Evolutionary conservation across 345 rosid genomes (phyloP).

Genomic region (Dipteronia dyeriana): DNA sequence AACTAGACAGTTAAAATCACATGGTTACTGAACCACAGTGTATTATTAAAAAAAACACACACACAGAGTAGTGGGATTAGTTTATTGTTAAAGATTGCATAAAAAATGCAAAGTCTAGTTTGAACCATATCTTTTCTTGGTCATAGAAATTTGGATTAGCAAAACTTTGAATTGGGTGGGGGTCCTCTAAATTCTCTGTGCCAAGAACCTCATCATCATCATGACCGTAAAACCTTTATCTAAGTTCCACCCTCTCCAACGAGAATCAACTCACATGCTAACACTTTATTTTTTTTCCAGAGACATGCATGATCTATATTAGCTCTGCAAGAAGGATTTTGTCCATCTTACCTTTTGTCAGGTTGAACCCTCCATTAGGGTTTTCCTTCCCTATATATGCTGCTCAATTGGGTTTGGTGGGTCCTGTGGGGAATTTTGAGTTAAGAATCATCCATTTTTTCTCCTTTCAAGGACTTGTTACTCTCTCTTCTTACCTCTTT

Average conservation of each 20-base stretch:
- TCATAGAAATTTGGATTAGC: conserved; percentile 18
- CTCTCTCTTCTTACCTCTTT: not conserved
- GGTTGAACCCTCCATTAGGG: conserved; percentile 35
- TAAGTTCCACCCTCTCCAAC: conserved; percentile 34
- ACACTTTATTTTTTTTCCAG: conserved; percentile 27
- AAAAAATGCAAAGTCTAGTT: conserved; percentile 17
- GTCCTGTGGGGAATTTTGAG: conserved; percentile 23
- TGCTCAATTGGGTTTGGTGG: conserved; percentile 19
- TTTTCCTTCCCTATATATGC: conserved; percentile 19
- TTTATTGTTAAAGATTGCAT: conserved; percentile 20
- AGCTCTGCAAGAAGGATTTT: conserved; percentile 35
- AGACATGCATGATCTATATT: conserved; percentile 39
- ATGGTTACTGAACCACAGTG: conserved; percentile 14
- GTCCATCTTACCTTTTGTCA: conserved; percentile 48
- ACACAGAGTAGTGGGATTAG: not conserved
- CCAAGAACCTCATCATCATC: conserved; percentile 17
- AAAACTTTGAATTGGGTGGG: not conserved
- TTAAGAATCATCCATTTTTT: conserved; percentile 36
- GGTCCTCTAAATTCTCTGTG: conserved; percentile 27
- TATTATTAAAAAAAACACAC: not conserved
- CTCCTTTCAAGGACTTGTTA: conserved; percentile 32
- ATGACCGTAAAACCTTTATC: conserved; percentile 14
- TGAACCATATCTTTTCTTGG: conserved; percentile 40
- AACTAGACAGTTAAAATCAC: conserved; percentile 15
- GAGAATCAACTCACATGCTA: conserved; percentile 49